phyloP scores from a whole-genome alignment of 495 filamentous ascomycete species.

The Penicillium chermesinum region DNA sequence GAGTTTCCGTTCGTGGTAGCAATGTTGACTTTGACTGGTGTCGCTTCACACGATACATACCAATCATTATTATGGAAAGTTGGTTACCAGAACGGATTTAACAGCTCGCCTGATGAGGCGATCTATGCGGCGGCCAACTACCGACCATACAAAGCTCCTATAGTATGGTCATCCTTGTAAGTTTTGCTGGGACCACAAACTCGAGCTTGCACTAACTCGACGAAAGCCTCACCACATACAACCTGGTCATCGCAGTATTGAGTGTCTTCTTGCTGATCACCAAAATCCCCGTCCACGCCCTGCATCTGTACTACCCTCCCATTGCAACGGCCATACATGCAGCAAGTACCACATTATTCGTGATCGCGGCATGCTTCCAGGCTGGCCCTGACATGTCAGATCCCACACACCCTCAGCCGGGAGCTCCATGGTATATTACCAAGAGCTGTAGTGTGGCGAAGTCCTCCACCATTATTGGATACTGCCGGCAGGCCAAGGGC shows the following conservation, averaged over 20 bases:
- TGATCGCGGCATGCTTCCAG: conserved; percentile 64
- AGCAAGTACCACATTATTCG: conserved; percentile 57
- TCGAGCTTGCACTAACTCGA: conserved; percentile 6
- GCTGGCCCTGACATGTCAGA: conserved; percentile 78
- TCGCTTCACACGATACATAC: conserved; percentile 75
- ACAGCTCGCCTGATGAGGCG: conserved; percentile 68
- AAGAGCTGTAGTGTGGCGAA: conserved; percentile 66
- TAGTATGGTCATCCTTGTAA: conserved; percentile 81
- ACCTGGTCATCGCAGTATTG: conserved; percentile 76
- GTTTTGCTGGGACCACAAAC: conserved; percentile 20
- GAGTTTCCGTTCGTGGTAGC: conserved; percentile 68
- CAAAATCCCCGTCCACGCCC: conserved; percentile 59
- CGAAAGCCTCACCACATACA: conserved; percentile 68
- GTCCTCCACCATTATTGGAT: conserved; percentile 49
- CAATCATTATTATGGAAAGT: conserved; percentile 77
- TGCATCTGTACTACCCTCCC: conserved; percentile 69
- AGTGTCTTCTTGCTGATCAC: conserved; percentile 50
- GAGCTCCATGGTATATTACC: conserved; percentile 78
- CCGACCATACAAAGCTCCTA: conserved; percentile 56
- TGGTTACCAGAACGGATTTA: conserved; percentile 73
- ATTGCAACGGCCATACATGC: conserved; percentile 56
- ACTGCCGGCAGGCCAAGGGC: conserved; percentile 72
- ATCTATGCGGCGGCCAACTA: conserved; percentile 78
- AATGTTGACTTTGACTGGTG: conserved; percentile 71
- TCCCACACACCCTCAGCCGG: conserved; percentile 57